These are phyloP conservation scores for Stentor coeruleus DNA, from an alignment of 73 alveolate species.

Conservation along the genomic window DNA sequence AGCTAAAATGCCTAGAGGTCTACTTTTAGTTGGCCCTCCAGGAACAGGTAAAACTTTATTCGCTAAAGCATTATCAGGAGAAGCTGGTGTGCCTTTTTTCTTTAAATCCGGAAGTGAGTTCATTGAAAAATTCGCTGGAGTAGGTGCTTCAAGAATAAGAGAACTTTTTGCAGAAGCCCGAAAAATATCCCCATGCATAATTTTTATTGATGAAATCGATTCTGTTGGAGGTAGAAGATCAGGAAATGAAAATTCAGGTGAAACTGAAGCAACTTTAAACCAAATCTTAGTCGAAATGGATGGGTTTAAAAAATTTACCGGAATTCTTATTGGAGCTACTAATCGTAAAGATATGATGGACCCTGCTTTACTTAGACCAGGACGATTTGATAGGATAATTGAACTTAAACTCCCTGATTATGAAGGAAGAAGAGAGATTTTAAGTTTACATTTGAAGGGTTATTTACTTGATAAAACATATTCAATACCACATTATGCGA, in stretches of 20 bases:
- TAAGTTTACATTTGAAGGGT: constrained; percentile 83
- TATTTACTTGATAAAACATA: constrained; percentile 31
- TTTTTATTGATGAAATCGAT: constrained; percentile 92
- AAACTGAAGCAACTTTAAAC: constrained; percentile 88
- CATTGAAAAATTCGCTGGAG: constrained; percentile 92
- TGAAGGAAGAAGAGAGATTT: constrained; percentile 90
- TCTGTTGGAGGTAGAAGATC: constrained; percentile 82
- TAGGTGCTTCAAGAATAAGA: constrained; percentile 89
- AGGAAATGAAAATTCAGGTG: constrained; percentile 90
- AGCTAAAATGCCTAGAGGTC: constrained; percentile 96
- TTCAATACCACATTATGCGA: constrained; percentile 77
- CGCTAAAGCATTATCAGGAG: constrained; percentile 97
- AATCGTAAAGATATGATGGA: constrained; percentile 75
- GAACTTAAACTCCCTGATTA: constrained; percentile 65
- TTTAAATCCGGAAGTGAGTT: constrained; percentile 81
- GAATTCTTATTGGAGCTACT: constrained; percentile 89
- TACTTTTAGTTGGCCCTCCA: constrained; percentile 94
- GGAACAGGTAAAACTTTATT: constrained; percentile 91
- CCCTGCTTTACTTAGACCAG: constrained; percentile 73
- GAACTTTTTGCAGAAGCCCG: constrained; percentile 87
- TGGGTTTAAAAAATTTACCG: constrained; percentile 79
- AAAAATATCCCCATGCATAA: constrained; percentile 65
- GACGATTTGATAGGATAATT: constrained; percentile 70
- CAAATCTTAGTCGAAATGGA: constrained; percentile 93
- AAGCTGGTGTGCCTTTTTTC: constrained; percentile 88